Base-by-base conservation (phyloP, 73 alveolate genomes). In the Stentor coeruleus region DNA sequence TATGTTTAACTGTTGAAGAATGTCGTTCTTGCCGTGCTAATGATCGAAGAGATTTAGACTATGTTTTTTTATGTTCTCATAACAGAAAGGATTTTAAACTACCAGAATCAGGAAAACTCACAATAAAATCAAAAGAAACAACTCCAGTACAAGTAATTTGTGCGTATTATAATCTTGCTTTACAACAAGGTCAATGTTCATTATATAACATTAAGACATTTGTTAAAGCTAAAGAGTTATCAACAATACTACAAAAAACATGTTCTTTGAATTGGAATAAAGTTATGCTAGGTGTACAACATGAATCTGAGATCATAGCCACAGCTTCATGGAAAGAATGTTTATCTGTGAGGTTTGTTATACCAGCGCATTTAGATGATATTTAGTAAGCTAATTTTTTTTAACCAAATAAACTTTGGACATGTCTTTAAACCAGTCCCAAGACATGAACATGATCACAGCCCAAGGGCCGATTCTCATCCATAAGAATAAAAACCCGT, bases 401-500 rank as follows among this genome's bases (percentile, higher is more conserved):
- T n/a, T n/a, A n/a, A n/a, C n/a, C n/a, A n/a, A n/a, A n/a, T n/a
- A n/a, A n/a, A n/a, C n/a, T n/a, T 49, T 49, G 20, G 6, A 49
- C 28, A 49, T 20, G 66, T 49, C 66, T 49, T 49, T 49, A 6
- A 49, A 11, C 66, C 66, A 49, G 66, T 49, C 66, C 66, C 66
- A 49, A 20, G 66, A 11, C 66, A 49, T 20, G 66, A 49, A 49
- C 66, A 49, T 49, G 20, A 49, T 49, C 66, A 49, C 66, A 11
- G 66, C 66, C 66, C 66, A 49, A 49, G 66, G 66, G 20, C 66
- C 66, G 6, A 49, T 49, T 49, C 66, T 49, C 66, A 49, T 49
- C 66, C 66, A 49, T 49, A 49, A 20, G 66, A 49, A 49, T 20
- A 49, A 11, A 20, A 49, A 49, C 6, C 66, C 66, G 20, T 49